Evolutionary conservation across 345 rosid species (phyloP).

Genomic region (Psidium friedrichsthalianum): DNA sequence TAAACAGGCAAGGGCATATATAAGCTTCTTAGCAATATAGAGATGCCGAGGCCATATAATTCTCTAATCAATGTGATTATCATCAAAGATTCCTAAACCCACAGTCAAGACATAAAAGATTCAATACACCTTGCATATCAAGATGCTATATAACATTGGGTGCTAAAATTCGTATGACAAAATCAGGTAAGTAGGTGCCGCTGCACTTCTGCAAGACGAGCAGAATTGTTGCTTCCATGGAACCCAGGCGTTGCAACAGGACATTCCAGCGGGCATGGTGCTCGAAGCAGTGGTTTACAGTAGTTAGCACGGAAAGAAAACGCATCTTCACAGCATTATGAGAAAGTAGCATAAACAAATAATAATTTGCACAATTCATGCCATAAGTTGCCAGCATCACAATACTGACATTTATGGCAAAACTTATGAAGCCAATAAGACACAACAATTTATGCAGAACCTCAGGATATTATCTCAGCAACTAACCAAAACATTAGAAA

Average conservation of each 20-base stretch:
- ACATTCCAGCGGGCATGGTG: background rate
- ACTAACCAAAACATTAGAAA: background rate
- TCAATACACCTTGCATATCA: background rate
- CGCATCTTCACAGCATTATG: background rate
- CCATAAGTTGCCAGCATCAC: background rate
- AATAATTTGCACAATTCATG: background rate
- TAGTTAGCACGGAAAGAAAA: background rate
- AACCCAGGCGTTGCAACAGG: background rate
- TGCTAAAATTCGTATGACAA: background rate
- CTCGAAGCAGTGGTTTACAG: background rate
- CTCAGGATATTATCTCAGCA: background rate
- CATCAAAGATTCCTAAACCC: background rate
- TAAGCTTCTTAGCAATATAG: background rate
- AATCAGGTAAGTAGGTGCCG: background rate
- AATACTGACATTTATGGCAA: background rate
- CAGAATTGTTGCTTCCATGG: background rate
- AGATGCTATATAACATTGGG: background rate
- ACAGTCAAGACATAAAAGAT: background rate
- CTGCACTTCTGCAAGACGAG: background rate
- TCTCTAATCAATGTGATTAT: background rate
- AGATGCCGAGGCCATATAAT: background rate
- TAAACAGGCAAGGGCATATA: slow-evolving; percentile 3
- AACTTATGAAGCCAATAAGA: background rate
- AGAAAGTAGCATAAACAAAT: background rate
- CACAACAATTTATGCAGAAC: background rate